Evolutionary conservation across 192 early-diverging fungal species (phyloP).

Genomic region (Coemansia sp.): DNA sequence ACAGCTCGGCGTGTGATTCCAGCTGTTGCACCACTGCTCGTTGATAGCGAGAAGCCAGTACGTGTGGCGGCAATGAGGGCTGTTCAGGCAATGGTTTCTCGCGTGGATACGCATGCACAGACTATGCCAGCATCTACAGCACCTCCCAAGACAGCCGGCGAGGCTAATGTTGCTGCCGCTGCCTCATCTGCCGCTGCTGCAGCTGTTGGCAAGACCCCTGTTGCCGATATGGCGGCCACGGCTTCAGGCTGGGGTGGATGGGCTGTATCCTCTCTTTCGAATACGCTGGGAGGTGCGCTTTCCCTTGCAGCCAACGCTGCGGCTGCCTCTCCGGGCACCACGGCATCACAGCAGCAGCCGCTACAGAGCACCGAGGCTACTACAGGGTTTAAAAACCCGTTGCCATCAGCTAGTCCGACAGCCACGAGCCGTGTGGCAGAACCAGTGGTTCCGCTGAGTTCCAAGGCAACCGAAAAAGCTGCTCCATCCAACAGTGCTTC

Average conservation of each 20-base stretch:
- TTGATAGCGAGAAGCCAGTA: slow-evolving; percentile 57
- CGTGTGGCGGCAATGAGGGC: slow-evolving; percentile 81
- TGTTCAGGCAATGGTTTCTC: slow-evolving; percentile 61
- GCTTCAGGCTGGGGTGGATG: slow-evolving; percentile 77
- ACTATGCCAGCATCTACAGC: slow-evolving; percentile 65
- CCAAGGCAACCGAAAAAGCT: background rate
- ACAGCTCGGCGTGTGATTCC: slow-evolving; percentile 74
- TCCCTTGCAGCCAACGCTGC: slow-evolving; percentile 31
- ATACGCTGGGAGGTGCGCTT: slow-evolving; percentile 34
- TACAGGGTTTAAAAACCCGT: background rate
- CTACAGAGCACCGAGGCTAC: background rate
- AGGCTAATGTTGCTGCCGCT: slow-evolving; percentile 9
- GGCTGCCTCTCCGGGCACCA: background rate
- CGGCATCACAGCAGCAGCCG: background rate
- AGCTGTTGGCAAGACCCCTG: slow-evolving; percentile 14
- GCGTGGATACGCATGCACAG: slow-evolving; percentile 63
- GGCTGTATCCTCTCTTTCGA: slow-evolving; percentile 80
- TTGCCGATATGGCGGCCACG: slow-evolving; percentile 37
- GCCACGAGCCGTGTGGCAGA: background rate
- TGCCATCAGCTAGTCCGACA: background rate
- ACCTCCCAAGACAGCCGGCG: slow-evolving; percentile 25
- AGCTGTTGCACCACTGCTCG: slow-evolving; percentile 48
- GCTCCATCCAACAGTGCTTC: background rate
- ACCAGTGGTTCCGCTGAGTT: too few species aligned
- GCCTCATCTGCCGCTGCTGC: slow-evolving; percentile 4